phyloP scores from a whole-genome alignment of 352 stramenopile genomes.

The Phytophthora palmivora region DNA sequence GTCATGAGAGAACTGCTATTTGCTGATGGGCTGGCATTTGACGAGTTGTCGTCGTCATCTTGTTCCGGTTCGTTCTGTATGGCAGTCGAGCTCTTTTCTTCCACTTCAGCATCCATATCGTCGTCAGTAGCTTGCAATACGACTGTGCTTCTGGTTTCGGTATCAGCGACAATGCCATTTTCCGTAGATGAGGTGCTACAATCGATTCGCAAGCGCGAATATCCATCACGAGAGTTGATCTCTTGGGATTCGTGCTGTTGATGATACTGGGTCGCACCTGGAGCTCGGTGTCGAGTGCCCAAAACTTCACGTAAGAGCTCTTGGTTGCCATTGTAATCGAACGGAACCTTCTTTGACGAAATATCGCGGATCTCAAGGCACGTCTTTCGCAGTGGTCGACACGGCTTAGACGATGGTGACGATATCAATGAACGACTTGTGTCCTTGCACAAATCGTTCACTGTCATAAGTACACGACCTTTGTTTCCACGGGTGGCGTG shows the following conservation, averaged over 20 bases:
- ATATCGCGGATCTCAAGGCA: conserved; percentile 75
- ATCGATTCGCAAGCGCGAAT: conserved; percentile 16
- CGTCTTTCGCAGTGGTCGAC: conserved; percentile 52
- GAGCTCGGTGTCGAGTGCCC: conserved; percentile 26
- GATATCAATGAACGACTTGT: conserved; percentile 39
- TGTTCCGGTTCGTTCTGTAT: conserved; percentile 46
- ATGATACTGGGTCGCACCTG: not conserved
- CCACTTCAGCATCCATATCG: conserved; percentile 1
- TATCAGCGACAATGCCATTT: conserved; percentile 4
- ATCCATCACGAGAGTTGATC: not conserved
- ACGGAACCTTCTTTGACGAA: conserved; percentile 64
- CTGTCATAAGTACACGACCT: conserved; percentile 47
- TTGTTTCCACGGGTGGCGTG: conserved; percentile 22
- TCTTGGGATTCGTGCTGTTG: conserved; percentile 8
- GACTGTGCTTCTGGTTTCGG: not conserved
- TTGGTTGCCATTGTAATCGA: conserved; percentile 68
- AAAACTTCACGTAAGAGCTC: conserved; percentile 52
- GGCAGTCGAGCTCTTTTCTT: conserved; percentile 17
- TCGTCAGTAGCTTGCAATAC: not conserved
- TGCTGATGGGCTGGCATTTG: conserved; percentile 25
- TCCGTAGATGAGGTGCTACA: conserved; percentile 12
- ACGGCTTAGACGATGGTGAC: conserved; percentile 56
- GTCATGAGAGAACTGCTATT: conserved; percentile 4
- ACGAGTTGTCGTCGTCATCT: conserved; percentile 28
- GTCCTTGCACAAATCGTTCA: conserved; percentile 68